Evolutionary conservation across 176 grass and related monocot genomes (phyloP).

Genomic region (Lolium rigidum): DNA sequence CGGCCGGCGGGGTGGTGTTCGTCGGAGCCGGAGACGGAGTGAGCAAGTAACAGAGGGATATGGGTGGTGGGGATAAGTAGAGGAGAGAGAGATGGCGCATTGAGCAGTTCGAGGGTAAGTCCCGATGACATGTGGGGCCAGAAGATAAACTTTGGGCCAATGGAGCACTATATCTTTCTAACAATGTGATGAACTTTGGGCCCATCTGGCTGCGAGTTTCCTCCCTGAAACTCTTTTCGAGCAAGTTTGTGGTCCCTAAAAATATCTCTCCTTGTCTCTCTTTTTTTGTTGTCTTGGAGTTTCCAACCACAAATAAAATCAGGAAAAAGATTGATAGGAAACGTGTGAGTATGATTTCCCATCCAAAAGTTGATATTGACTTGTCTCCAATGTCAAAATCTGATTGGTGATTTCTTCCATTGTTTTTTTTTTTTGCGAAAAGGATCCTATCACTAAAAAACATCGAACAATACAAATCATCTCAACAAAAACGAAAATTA

Average conservation of each 20-base stretch:
- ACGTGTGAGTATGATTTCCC: too few relatives aligned
- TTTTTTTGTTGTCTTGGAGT: not conserved
- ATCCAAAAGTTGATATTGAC: too few relatives aligned
- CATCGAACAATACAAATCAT: too few relatives aligned
- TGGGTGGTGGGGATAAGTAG: constrained; percentile 4
- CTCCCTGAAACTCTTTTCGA: too few relatives aligned
- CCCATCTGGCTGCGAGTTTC: not conserved
- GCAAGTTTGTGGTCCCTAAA: too few relatives aligned
- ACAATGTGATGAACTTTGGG: not conserved
- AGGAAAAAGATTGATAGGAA: not conserved
- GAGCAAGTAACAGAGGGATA: constrained; percentile 15
- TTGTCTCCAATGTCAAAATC: too few relatives aligned
- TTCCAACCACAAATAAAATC: not conserved
- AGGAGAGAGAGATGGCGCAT: not conserved
- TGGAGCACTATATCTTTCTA: not conserved
- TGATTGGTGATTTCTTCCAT: too few relatives aligned
- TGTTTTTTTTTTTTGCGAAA: too few relatives aligned
- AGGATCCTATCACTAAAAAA: too few relatives aligned
- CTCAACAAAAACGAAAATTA: too few relatives aligned
- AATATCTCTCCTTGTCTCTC: too few relatives aligned
- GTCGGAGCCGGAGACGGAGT: constrained; percentile 6
- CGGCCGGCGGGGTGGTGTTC: not conserved
- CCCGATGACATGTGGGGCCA: not conserved
- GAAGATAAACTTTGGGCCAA: too few relatives aligned
- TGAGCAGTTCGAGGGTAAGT: not conserved